Conservation (phyloP, 768 basidiomycete species). For the Gautieria morchelliformis region DNA sequence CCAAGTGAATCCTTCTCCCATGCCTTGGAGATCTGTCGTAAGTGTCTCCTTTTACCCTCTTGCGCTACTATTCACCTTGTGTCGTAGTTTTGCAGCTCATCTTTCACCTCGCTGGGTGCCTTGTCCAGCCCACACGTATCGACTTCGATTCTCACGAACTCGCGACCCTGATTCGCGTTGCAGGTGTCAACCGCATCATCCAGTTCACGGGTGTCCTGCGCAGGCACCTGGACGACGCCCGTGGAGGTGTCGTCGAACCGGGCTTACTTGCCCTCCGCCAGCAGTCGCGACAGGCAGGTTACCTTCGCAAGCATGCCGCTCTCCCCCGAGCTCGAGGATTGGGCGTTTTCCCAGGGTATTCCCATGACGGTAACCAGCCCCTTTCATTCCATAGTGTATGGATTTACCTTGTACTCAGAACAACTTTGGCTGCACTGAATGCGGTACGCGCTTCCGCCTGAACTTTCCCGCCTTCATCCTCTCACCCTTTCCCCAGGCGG, state of each 20-base stretch:
- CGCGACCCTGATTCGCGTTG: slow-evolving; percentile 56
- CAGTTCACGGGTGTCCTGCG: slow-evolving; percentile 67
- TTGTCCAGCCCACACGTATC: slow-evolving; percentile 58
- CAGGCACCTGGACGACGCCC: slow-evolving; percentile 50
- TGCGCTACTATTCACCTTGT: slow-evolving; percentile 14
- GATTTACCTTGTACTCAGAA: slow-evolving; percentile 37
- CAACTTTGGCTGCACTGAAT: slow-evolving; percentile 75
- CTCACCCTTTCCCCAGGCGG: not conserved
- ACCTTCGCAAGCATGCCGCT: slow-evolving; percentile 59
- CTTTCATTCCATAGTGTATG: not conserved
- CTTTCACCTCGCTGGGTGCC: slow-evolving; percentile 64
- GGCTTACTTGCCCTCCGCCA: slow-evolving; percentile 49
- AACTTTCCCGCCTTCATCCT: not conserved
- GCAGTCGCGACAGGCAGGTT: slow-evolving; percentile 52
- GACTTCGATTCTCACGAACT: slow-evolving; percentile 62
- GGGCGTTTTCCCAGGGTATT: slow-evolving; percentile 55
- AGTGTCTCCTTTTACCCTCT: slow-evolving; percentile 24
- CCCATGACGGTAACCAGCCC: slow-evolving; percentile 42
- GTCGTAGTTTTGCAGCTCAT: slow-evolving; percentile 59
- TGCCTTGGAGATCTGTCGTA: slow-evolving; percentile 63
- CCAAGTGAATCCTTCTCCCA: slow-evolving; percentile 79
- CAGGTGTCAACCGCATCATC: slow-evolving; percentile 63
- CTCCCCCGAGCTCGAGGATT: slow-evolving; percentile 58
- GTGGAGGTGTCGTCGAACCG: slow-evolving; percentile 32
- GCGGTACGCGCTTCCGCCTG: slow-evolving; percentile 51